phyloP scores from a whole-genome alignment of 768 basidiomycete genomes.

The Amanita inopinata region DNA sequence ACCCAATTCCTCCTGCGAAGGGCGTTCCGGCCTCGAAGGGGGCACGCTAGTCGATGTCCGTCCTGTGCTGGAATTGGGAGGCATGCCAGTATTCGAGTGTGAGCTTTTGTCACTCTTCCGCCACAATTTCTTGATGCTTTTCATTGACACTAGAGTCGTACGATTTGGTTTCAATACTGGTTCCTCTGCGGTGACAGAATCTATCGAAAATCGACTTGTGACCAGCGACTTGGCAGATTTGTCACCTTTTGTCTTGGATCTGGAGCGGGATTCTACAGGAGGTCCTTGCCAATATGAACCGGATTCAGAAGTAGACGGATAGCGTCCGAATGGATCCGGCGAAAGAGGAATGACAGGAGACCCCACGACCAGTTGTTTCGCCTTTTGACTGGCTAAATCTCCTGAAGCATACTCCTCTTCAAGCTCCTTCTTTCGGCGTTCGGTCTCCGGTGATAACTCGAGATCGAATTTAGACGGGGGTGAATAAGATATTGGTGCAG shows the following conservation, averaged over 20 bases:
- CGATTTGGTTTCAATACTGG: conserved; percentile 21
- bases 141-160: conserved; percentile 61
- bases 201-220: conserved; percentile 68
- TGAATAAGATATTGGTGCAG: conserved; percentile 41
- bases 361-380: conserved; percentile 19
- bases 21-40: conserved; percentile 25
- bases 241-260: conserved; percentile 3
- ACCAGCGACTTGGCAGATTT: conserved; percentile 16
- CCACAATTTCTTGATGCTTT: conserved; percentile 69
- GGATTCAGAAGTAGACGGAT: conserved; percentile 37
- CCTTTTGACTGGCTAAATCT: conserved; percentile 18
- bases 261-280: too few species aligned
- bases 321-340: conserved; percentile 74
- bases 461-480: conserved; percentile 16
- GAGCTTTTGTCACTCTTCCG: conserved; percentile 57
- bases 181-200: conserved; percentile 44
- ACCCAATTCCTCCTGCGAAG: conserved; percentile 28
- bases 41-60: conserved; percentile 25
- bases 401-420: conserved; percentile 43
- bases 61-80: conserved; percentile 18
- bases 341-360: conserved; percentile 75
- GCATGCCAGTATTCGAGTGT: conserved; percentile 36
- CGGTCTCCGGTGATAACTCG: conserved; percentile 32
- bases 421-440: conserved; percentile 37
- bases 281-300: too few species aligned